Evolutionary conservation across 2,329 filamentous ascomycete genomes (phyloP).

Genomic region (Aspergillus fumigatiaffinis): DNA sequence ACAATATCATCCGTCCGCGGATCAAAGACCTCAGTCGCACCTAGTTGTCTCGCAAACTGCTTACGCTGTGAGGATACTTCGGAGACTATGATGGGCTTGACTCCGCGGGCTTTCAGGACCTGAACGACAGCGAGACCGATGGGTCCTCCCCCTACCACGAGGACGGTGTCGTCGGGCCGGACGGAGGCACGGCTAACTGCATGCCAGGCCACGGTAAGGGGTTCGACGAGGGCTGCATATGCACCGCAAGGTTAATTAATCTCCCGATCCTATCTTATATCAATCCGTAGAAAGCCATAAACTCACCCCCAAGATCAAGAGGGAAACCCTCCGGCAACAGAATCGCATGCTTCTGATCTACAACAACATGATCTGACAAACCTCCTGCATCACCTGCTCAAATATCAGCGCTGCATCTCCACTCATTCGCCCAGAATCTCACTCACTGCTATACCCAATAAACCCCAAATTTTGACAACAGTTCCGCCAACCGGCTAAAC

Average conservation of each 20-base stretch:
- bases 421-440: background rate
- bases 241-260: background rate
- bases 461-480: slow-evolving; percentile 57
- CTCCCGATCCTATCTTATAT: background rate
- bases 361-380: slow-evolving; percentile 25
- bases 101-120: slow-evolving; percentile 51
- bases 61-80: slow-evolving; percentile 52
- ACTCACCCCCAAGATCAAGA: slow-evolving; percentile 21
- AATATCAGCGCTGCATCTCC: slow-evolving; percentile 49
- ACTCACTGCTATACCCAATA: slow-evolving; percentile 45
- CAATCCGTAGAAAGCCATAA: background rate
- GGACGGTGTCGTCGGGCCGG: slow-evolving; percentile 42
- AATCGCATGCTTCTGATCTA: slow-evolving; percentile 18
- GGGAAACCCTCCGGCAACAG: slow-evolving; percentile 20
- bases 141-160: slow-evolving; percentile 59
- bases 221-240: slow-evolving; percentile 55
- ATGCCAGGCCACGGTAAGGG: slow-evolving; percentile 62
- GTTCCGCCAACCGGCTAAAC: slow-evolving; percentile 51
- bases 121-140: slow-evolving; percentile 60
- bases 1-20: slow-evolving; percentile 48
- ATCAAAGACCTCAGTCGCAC: slow-evolving; percentile 53
- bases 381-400: slow-evolving; percentile 32
- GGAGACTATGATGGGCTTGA: slow-evolving; percentile 53
- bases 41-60: slow-evolving; percentile 52
- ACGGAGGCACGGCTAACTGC: slow-evolving; percentile 51